These are phyloP conservation scores for Puccinia polysora DNA, from an alignment of 1,284 basidiomycete species.

Conservation along the genomic window DNA sequence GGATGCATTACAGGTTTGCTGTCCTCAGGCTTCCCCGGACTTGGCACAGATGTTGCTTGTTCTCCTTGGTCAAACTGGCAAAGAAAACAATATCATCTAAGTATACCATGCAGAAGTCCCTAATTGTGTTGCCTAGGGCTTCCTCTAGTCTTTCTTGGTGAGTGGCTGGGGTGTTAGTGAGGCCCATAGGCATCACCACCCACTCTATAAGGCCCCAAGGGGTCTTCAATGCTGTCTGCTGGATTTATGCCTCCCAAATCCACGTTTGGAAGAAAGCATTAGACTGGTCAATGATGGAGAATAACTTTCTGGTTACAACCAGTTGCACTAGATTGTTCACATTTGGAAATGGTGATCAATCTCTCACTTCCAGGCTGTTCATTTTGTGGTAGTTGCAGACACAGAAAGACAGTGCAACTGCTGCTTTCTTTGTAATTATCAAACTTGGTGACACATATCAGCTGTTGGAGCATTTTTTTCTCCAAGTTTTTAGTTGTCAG, in stretches of 20 bases:
- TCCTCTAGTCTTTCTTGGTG: too few species aligned
- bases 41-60: too few species aligned
- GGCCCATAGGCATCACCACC: too few species aligned
- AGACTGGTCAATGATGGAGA: neutral
- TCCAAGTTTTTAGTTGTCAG: too few species aligned
- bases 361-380: neutral
- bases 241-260: slow-evolving; percentile 1
- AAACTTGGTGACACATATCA: neutral
- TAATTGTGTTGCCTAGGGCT: too few species aligned
- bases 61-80: too few species aligned
- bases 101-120: too few species aligned
- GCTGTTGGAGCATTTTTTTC: neutral
- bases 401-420: neutral
- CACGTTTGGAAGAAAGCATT: slow-evolving; percentile 9
- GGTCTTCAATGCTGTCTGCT: neutral
- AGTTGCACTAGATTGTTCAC: neutral
- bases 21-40: too few species aligned
- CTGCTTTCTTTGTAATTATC: slow-evolving; percentile 13
- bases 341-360: slow-evolving; percentile 14
- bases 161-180: too few species aligned
- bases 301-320: neutral
- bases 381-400: slow-evolving; percentile 1
- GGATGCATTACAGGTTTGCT: too few species aligned
- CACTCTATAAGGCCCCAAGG: slow-evolving; percentile 13
- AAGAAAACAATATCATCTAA: slow-evolving; percentile 4